Evolutionary conservation across 257 asterid genomes (phyloP).

Genomic region (Echites panduratus): DNA sequence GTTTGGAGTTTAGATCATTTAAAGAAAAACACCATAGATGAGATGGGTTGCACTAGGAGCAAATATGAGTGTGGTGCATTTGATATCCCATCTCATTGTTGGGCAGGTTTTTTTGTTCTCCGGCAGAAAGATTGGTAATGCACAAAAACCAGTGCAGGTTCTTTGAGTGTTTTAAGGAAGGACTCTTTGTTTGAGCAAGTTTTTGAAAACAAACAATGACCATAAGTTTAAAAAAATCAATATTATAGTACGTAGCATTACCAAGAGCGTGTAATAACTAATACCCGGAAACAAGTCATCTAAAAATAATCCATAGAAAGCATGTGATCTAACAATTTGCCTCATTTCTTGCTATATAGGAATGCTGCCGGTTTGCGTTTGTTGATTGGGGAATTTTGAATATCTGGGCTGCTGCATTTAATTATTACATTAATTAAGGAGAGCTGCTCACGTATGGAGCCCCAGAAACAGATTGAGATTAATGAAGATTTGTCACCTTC

Average conservation of each 20-base stretch:
- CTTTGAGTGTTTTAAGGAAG: too few species aligned
- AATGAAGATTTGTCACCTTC: conserved; percentile 52
- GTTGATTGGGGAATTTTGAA: conserved; percentile 12
- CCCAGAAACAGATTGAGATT: conserved; percentile 42
- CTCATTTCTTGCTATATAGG: conserved; percentile 30
- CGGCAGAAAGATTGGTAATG: too few species aligned
- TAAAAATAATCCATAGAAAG: conserved; percentile 51
- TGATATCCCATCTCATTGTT: too few species aligned
- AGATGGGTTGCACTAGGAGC: too few species aligned
- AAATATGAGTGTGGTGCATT: too few species aligned
- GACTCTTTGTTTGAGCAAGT: too few species aligned
- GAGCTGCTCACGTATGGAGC: conserved; percentile 37
- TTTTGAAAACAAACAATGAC: too few species aligned
- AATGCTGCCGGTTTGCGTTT: conserved; percentile 29
- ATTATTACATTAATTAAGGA: too few species aligned
- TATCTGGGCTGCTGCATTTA: background rate
- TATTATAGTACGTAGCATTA: conserved; percentile 23
- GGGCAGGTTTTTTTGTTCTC: too few species aligned
- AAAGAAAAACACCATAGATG: too few species aligned
- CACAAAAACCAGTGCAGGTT: too few species aligned
- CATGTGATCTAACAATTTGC: conserved; percentile 53
- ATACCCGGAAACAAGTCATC: conserved; percentile 25
- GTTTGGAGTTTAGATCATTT: too few species aligned
- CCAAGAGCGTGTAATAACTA: conserved; percentile 57
- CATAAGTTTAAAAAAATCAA: background rate